These are phyloP conservation scores for Lantana camara DNA, from an alignment of 257 asterid species.

Conservation along the genomic window DNA sequence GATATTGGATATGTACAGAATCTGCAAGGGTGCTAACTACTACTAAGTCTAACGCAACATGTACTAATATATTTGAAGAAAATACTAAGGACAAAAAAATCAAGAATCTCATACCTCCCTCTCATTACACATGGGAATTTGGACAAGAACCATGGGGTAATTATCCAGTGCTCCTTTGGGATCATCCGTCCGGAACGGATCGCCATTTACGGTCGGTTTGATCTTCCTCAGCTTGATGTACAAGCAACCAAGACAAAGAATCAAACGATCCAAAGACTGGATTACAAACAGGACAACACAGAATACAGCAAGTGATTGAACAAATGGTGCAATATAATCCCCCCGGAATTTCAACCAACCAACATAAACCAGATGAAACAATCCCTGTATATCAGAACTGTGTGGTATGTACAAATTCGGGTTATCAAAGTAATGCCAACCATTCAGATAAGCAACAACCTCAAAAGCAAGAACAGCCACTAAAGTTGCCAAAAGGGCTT, in stretches of 20 bases:
- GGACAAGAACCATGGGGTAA: conserved; percentile 78
- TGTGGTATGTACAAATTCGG: conserved; percentile 39
- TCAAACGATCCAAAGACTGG: conserved; percentile 63
- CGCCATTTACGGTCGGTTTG: conserved; percentile 45
- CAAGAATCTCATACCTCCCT: conserved; percentile 46
- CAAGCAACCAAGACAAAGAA: conserved; percentile 62
- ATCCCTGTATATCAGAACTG: conserved; percentile 43
- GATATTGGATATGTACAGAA: too few species aligned
- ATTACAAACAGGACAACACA: conserved; percentile 56
- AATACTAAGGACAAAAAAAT: conserved; percentile 8
- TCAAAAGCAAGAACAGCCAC: conserved; percentile 51
- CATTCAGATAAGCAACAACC: conserved; percentile 49
- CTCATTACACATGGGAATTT: conserved; percentile 82
- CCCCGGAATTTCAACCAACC: conserved; percentile 57
- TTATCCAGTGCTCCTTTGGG: conserved; percentile 30
- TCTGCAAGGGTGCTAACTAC: too few species aligned
- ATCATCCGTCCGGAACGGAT: conserved; percentile 42
- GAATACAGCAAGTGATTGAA: conserved; percentile 45
- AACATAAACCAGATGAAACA: conserved; percentile 42
- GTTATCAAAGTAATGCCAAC: conserved; percentile 53
- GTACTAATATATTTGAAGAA: neutral
- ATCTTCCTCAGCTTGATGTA: conserved; percentile 59
- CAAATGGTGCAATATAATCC: conserved; percentile 48
- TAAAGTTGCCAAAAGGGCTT: conserved; percentile 32
- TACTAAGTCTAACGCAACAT: neutral